Conservation (phyloP, 2,329 filamentous ascomycete species). For the Myriangium duriaei region DNA sequence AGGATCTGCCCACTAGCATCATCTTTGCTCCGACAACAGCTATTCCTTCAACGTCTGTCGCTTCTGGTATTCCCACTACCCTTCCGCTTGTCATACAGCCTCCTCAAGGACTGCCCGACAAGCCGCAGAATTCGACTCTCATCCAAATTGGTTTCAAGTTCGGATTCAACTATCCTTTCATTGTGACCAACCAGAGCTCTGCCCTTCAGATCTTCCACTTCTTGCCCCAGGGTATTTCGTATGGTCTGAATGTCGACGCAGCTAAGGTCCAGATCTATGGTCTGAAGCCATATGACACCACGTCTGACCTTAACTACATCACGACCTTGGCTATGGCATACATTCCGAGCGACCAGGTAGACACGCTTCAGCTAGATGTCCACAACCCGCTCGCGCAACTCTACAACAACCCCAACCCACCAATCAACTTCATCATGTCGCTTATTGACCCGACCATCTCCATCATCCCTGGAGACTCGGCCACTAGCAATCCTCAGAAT, state of each 20-base stretch:
- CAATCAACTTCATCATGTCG: conserved; percentile 60
- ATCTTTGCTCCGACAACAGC: conserved; percentile 39
- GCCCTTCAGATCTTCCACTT: conserved; percentile 75
- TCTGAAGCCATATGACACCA: conserved; percentile 66
- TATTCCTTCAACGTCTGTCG: conserved; percentile 29
- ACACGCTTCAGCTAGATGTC: conserved; percentile 55
- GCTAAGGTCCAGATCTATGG: conserved; percentile 53
- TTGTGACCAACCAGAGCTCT: conserved; percentile 57
- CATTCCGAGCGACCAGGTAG: conserved; percentile 31
- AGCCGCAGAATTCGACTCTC: conserved; percentile 53
- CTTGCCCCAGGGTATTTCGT: conserved; percentile 57
- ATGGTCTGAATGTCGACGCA: conserved; percentile 42
- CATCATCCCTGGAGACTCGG: conserved; percentile 40
- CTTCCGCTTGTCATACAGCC: conserved; percentile 69
- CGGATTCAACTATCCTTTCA: conserved; percentile 72
- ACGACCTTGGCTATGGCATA: conserved; percentile 57
- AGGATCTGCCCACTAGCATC: conserved; percentile 49
- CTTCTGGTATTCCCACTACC: conserved; percentile 47
- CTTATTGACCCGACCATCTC: conserved; percentile 79
- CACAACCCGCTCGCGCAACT: conserved; percentile 58
- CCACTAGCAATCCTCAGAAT: conserved; percentile 27
- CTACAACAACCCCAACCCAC: conserved; percentile 55
- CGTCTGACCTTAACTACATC: conserved; percentile 56
- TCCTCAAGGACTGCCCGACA: conserved; percentile 41
- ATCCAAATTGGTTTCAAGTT: conserved; percentile 79